phyloP scores from a whole-genome alignment of 2,329 filamentous ascomycete genomes.

The Fusarium subglutinans region DNA sequence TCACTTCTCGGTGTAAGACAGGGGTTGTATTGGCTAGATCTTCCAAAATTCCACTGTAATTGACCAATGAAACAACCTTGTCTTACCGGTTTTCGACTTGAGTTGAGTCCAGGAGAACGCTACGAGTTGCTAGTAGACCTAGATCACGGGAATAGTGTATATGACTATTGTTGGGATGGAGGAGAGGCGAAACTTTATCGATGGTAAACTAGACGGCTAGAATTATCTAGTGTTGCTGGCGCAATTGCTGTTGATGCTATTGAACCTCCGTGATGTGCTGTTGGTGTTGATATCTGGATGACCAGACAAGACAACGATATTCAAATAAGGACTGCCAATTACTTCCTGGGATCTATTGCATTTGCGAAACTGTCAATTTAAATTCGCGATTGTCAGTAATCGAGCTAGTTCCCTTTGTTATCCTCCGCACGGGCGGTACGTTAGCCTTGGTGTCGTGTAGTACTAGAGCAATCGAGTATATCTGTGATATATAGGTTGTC shows the following conservation, averaged over 20 bases:
- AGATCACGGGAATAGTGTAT: slow-evolving; percentile 22
- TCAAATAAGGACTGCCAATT: background rate
- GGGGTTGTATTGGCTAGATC: slow-evolving; percentile 42
- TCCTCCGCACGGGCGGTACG: background rate
- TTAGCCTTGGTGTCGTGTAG: background rate
- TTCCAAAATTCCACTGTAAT: slow-evolving; percentile 24
- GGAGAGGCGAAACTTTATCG: slow-evolving; percentile 20
- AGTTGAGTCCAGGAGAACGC: slow-evolving; percentile 15
- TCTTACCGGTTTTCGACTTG: slow-evolving; percentile 41
- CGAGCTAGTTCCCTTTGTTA: slow-evolving; percentile 8
- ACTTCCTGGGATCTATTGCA: background rate
- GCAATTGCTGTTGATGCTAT: slow-evolving; percentile 5
- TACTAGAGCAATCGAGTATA: background rate
- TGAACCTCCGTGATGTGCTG: background rate
- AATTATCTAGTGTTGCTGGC: slow-evolving; percentile 4
- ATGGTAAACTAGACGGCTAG: background rate
- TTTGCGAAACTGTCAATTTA: background rate
- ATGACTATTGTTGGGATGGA: slow-evolving; percentile 12
- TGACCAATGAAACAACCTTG: slow-evolving; percentile 45
- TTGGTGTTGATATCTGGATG: slow-evolving; percentile 12
- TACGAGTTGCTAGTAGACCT: slow-evolving; percentile 15
- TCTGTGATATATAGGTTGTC: background rate
- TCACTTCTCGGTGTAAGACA: slow-evolving; percentile 24
- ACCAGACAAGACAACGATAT: background rate
- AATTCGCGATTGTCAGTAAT: background rate